Evolutionary conservation across 805 yeast genomes (phyloP).

Genomic region (Lachancea quebecensis): DNA sequence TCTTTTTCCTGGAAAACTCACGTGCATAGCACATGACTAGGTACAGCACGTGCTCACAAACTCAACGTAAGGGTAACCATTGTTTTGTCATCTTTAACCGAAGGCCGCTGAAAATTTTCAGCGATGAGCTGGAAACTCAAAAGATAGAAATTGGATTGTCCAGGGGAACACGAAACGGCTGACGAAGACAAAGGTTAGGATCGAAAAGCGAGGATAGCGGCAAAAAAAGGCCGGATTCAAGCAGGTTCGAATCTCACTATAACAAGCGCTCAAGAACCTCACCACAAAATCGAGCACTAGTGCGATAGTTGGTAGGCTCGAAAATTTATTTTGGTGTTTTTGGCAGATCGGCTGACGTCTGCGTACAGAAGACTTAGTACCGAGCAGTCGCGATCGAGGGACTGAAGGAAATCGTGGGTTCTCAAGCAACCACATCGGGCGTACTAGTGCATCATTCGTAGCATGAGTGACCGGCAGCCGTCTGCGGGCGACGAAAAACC

Average conservation of each 20-base stretch:
- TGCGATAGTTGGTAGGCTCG: not conserved
- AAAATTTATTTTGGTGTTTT: not conserved
- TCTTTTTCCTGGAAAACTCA: not conserved
- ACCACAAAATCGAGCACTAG: too few relatives aligned
- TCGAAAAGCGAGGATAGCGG: not conserved
- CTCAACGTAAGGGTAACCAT: not conserved
- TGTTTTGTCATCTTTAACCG: not conserved
- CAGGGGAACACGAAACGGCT: not conserved
- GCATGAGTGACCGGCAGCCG: conserved; percentile 1
- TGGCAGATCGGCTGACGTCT: not conserved
- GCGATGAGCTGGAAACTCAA: not conserved
- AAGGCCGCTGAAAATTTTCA: not conserved
- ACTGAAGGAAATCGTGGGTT: too few relatives aligned
- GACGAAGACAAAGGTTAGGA: not conserved
- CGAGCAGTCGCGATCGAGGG: too few relatives aligned
- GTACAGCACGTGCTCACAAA: not conserved
- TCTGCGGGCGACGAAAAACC: conserved; percentile 1
- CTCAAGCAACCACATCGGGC: not conserved
- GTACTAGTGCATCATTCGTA: not conserved
- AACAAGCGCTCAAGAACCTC: not conserved
- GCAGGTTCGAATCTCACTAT: not conserved
- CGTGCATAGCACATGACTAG: not conserved
- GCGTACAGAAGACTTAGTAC: not conserved
- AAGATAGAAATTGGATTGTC: not conserved
- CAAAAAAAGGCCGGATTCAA: not conserved